phyloP scores from a whole-genome alignment of 2,329 filamentous ascomycete genomes.

The Periconia digitata region DNA sequence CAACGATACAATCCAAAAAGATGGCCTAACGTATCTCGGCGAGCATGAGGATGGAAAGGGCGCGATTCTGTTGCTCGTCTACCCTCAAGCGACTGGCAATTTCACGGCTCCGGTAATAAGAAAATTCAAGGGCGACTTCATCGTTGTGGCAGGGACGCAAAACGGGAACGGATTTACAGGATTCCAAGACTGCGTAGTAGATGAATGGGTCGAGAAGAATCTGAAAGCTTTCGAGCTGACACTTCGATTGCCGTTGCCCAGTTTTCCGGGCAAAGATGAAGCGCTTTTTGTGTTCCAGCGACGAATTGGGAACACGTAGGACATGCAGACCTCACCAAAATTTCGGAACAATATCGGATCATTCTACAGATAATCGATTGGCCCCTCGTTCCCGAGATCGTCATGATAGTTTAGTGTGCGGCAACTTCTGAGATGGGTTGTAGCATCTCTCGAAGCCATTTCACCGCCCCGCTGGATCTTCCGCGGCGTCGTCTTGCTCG shows the following conservation, averaged over 20 bases:
- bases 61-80: slow-evolving; percentile 68
- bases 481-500: too few species aligned
- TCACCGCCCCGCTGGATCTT: too few species aligned
- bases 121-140: slow-evolving; percentile 63
- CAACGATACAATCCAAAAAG: slow-evolving; percentile 62
- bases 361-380: too few species aligned
- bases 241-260: slow-evolving; percentile 68
- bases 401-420: too few species aligned
- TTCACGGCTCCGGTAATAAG: slow-evolving; percentile 66
- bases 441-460: too few species aligned
- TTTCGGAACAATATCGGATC: too few species aligned
- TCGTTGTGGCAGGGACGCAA: slow-evolving; percentile 74
- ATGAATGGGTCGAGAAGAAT: slow-evolving; percentile 65
- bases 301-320: slow-evolving; percentile 18
- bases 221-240: slow-evolving; percentile 61
- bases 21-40: slow-evolving; percentile 62
- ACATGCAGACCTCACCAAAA: too few species aligned
- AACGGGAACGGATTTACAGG: slow-evolving; percentile 74
- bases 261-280: slow-evolving; percentile 77
- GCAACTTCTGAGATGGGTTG: too few species aligned
- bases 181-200: slow-evolving; percentile 64
- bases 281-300: slow-evolving; percentile 66
- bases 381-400: too few species aligned
- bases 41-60: slow-evolving; percentile 49
- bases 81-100: slow-evolving; percentile 67